Evolutionary conservation across 176 grass and related monocot species (phyloP), one percentile per base, ranked within the genome.

Genomic region (Metroxylon sagu): DNA sequence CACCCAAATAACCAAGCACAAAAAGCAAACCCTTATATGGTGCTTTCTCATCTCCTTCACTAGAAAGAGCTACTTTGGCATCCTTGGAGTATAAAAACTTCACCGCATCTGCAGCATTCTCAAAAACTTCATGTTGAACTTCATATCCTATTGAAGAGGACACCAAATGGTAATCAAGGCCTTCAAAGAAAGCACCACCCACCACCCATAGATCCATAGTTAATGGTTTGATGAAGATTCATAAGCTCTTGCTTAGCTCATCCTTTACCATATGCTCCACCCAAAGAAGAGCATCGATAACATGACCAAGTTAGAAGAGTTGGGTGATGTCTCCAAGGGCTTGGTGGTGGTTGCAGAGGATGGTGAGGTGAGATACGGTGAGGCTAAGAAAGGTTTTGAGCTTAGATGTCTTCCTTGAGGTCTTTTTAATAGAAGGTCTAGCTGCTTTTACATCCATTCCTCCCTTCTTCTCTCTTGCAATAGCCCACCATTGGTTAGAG

Each of bases 261-360:
- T 91, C 87, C 28, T 85, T 80, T 60, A 97, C 61, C 49, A 85
- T 83, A 54, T 97, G 83, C 75, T 97, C 92, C 23, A 69, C 67
- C 4, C 87, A 83, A 2, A 82, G 80, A 15, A 96, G 72, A 10
- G 92, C 92, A 43, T 78, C 75, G 75, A 90, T 87, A 31, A 72
- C 30, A 49, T 80, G 81, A 25, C 92, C 80, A 4, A 90, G 75
- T 0, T 64, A 80, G 74, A 97, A 23, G 21, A 23, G 87, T 75
- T 90, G 83, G 25, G 85, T 75, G n/a, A 82, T 87, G 65, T 97
- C 87, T 0, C 74, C 80, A 29, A 80, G 75, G 43, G 83, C 65
- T 70, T 88, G 79, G 71, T 76, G 78, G 74, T 80, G 87, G 5
- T 51, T 77, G 0, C 88, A 81, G 71, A 83, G 75, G 52, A 97